phyloP scores from a whole-genome alignment of 2,329 filamentous ascomycete genomes.

The Aspergillus amoenus region DNA sequence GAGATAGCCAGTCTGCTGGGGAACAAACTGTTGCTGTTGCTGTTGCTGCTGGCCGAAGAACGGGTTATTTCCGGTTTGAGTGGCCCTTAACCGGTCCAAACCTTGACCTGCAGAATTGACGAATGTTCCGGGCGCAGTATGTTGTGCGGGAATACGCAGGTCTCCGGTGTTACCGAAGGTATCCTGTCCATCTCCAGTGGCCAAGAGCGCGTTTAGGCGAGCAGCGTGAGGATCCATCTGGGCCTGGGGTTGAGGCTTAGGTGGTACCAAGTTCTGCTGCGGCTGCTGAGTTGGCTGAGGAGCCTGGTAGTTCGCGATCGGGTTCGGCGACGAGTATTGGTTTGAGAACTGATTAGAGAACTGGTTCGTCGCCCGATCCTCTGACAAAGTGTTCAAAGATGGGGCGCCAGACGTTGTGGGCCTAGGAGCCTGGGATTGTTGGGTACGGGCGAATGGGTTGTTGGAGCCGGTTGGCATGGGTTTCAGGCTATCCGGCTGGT shows the following conservation, averaged over 20 bases:
- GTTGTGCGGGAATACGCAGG: constrained; percentile 89
- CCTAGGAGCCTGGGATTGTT: constrained; percentile 41
- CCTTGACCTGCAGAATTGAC: constrained; percentile 91
- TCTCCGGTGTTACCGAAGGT: constrained; percentile 98
- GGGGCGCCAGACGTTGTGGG: constrained; percentile 60
- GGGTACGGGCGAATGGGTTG: constrained; percentile 81
- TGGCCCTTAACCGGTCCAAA: constrained; percentile 67
- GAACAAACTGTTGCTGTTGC: constrained; percentile 51
- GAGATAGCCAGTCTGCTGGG: constrained; percentile 47
- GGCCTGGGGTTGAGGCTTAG: constrained; percentile 34
- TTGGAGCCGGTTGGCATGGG: constrained; percentile 92
- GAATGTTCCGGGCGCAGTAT: constrained; percentile 93
- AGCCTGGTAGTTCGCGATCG: constrained; percentile 49
- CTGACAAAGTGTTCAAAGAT: constrained; percentile 71
- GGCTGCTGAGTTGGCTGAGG: constrained; percentile 29
- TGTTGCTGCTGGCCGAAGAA: constrained; percentile 68
- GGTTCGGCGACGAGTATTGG: constrained; percentile 54
- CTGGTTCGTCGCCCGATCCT: constrained; percentile 74
- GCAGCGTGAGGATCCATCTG: constrained; percentile 59
- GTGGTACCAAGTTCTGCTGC: constrained; percentile 22
- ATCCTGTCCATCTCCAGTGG: constrained; percentile 88
- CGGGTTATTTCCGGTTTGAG: constrained; percentile 78
- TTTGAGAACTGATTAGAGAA: constrained; percentile 60
- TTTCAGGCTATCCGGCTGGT: constrained; percentile 64
- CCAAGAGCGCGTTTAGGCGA: constrained; percentile 81